Base-by-base conservation (phyloP, 768 basidiomycete species). In the Saitozyma podzolica region DNA sequence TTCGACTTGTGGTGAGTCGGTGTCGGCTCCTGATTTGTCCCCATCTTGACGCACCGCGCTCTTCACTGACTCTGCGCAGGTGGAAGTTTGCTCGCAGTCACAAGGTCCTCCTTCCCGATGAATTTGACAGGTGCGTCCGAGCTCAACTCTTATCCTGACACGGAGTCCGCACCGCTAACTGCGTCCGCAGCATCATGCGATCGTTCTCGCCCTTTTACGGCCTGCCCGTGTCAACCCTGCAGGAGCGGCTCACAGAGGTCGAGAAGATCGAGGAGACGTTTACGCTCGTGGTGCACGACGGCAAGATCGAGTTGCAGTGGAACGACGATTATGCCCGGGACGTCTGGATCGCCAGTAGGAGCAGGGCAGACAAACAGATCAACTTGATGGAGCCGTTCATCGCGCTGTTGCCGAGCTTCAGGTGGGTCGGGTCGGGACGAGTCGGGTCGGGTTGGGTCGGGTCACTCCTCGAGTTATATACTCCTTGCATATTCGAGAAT, bases 1-100 rank as follows among this genome's bases (percentile, higher is more conserved):
- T 99, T 98, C 66, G 94, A 92, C 74, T 81, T 84, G 39, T 97
- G 95, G 95, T 93, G 54, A 63, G 78, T 67, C 29, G 29, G 29
- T 5, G 29, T 29, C 29, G 29, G 29, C 29, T 2, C 29, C 29
- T 29, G 14, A 19, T 13, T 8, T 56, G 8, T 50, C 40, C 42
- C 45, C 19, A 16, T 9, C 20, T 52, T 1, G 42, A 13, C 49
- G 55, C 11, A 29, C 2, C 9, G 14, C n/a, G 54, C 42, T 47
- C 8, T 6, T 10, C 54, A 20, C 6, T 54, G 29, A 29, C 29
- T 29, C 29, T 29, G 29, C 29, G 0, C 45, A 75, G 73, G 77
- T 80, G 78, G 78, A 50, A 68, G 39, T 80, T 80, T 64, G 75
- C 73, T 8, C 56, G 63, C 40, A 61, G 69, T 41, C 65, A 70